Conservation (phyloP, 1,284 basidiomycete species). For the Cutaneotrichosporon daszewskae region DNA sequence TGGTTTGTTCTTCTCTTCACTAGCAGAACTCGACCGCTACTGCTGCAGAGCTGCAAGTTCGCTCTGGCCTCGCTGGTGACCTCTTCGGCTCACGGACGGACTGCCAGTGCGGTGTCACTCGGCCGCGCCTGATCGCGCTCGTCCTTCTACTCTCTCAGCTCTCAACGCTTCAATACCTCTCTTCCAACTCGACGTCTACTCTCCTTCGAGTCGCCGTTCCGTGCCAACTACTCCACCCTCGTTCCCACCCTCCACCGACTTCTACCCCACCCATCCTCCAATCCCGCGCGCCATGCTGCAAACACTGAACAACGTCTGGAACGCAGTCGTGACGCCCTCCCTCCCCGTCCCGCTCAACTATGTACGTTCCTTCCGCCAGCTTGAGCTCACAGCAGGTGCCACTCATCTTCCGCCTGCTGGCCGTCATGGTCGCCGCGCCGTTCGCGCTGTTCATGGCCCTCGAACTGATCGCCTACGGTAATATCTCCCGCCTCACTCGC, state of each 20-base stretch:
- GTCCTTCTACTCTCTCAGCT: no score
- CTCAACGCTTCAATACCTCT: no score
- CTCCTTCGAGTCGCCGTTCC: no score
- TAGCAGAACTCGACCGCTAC: no score
- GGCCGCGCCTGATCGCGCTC: no score
- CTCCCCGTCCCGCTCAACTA: constrained; percentile 16
- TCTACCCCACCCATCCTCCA: neutral
- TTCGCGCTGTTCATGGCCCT: constrained; percentile 30
- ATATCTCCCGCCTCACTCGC: neutral
- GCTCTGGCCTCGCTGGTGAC: no score
- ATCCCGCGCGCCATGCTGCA: constrained; percentile 3
- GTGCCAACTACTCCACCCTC: neutral
- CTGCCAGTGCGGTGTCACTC: no score
- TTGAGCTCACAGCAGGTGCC: constrained; percentile 21
- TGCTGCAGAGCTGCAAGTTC: no score
- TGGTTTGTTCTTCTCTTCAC: no score
- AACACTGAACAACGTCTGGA: constrained; percentile 2
- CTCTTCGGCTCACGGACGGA: no score
- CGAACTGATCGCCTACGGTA: constrained; percentile 35
- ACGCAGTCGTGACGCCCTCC: constrained; percentile 8
- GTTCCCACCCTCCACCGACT: neutral
- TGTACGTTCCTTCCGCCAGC: constrained; percentile 1
- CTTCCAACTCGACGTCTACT: no score
- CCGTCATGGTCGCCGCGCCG: constrained; percentile 26
- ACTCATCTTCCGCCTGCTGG: constrained; percentile 25